Conservation (phyloP, 2,329 filamentous ascomycete genomes). For the Exophiala mesophila region DNA sequence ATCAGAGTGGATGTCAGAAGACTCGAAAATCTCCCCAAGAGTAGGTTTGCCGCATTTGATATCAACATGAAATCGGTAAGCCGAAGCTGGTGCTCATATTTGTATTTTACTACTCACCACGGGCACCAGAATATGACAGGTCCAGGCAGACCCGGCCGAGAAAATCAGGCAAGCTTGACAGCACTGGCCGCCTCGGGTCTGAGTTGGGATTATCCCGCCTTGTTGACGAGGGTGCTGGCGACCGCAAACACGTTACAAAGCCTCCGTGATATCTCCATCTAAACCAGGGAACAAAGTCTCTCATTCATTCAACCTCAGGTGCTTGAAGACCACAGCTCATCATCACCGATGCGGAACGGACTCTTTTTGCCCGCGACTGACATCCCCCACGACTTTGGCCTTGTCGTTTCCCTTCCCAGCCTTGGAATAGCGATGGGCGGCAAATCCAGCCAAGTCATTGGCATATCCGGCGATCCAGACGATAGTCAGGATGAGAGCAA, state of each 20-base stretch:
- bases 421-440: constrained; percentile 19
- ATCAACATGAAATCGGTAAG: constrained; percentile 50
- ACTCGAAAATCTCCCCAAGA: constrained; percentile 27
- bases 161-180: constrained; percentile 46
- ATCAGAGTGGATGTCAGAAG: constrained; percentile 47
- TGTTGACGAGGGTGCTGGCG: constrained; percentile 37
- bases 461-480: constrained; percentile 18
- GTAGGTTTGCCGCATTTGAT: constrained; percentile 46
- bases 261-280: background rate
- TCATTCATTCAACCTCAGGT: too few relatives aligned
- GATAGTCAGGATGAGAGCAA: constrained; percentile 8
- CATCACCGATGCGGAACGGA: too few relatives aligned
- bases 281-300: too few relatives aligned
- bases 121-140: constrained; percentile 44
- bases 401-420: constrained; percentile 17
- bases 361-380: constrained; percentile 11
- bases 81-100: constrained; percentile 4
- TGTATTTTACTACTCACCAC: constrained; percentile 1
- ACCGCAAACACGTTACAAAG: constrained; percentile 21
- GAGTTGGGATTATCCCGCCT: constrained; percentile 40
- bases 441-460: constrained; percentile 16
- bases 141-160: constrained; percentile 43
- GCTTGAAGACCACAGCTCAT: too few relatives aligned
- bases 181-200: constrained; percentile 40
- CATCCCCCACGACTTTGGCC: constrained; percentile 17